Evolutionary conservation across 176 grass and related monocot species (phyloP).

Genomic region (Musa beccarii): DNA sequence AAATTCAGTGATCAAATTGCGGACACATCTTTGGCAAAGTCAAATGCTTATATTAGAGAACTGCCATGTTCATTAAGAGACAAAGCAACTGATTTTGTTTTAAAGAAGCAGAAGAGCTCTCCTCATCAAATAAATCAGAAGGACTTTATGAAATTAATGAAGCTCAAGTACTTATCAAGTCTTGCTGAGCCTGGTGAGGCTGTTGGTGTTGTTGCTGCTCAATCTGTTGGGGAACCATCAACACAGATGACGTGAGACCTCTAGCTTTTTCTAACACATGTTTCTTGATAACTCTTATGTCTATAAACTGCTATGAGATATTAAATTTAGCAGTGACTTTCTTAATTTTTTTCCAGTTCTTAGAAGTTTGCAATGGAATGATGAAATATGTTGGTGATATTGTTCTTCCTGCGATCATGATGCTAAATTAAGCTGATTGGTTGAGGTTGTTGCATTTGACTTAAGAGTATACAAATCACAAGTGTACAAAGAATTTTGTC

Average conservation of each 20-base stretch:
- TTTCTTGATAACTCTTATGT: neutral
- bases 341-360: neutral
- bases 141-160: slow-evolving; percentile 49
- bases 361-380: neutral
- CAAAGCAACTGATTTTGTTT: slow-evolving; percentile 15
- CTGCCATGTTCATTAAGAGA: slow-evolving; percentile 25
- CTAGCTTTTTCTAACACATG: neutral
- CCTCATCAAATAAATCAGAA: slow-evolving; percentile 24
- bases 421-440: neutral
- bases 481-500: too few species aligned
- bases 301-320: neutral
- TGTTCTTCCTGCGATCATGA: neutral
- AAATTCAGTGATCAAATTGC: slow-evolving; percentile 21
- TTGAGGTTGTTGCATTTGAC: neutral
- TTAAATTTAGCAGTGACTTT: neutral
- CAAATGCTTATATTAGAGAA: slow-evolving; percentile 34
- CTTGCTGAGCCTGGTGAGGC: slow-evolving; percentile 78
- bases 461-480: neutral
- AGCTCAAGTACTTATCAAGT: slow-evolving; percentile 55
- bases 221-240: slow-evolving; percentile 92
- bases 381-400: neutral
- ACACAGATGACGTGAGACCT: slow-evolving; percentile 94
- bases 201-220: slow-evolving; percentile 88
- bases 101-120: slow-evolving; percentile 10
- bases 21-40: neutral